Evolutionary conservation across 257 asterid genomes (phyloP), one percentile per base, ranked within the genome.

Genomic region (Solanum acaule): DNA sequence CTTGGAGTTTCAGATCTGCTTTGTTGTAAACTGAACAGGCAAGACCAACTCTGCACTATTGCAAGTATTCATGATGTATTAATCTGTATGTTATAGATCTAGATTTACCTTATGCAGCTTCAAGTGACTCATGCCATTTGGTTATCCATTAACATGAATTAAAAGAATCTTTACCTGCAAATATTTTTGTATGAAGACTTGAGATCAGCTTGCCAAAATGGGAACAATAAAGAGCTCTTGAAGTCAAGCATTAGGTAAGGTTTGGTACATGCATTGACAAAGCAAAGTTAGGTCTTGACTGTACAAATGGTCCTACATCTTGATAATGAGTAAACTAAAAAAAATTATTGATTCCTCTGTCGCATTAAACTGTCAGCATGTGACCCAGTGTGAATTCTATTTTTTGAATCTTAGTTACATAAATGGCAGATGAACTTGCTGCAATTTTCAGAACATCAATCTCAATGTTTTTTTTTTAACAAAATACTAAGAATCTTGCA

Each of bases 401-500:
- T 25, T 8, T 78, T 78, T 78, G 37, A 42, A 25, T 42, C 37
- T 78, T 78, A 78, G 63, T 42, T 40, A 40, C 63, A 78, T 44
- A 27, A 44, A 79, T 79, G 37, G 27, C 38, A 44, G 85, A 79
- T 79, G 67, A 79, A 46, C 40, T 79, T 16, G 25, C 85, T 44
- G 40, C 40, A 79, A 16, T 16, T 10, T 46, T 79, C 67, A 46
- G 65, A 44, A 46, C 40, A 44, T 27, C 65, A 79, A 79, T 44
- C 67, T 46, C 10, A 27, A 25, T 46, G 85, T 8, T 44, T 79
- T 27, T 25, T 79, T 2, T 52, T 52, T 18, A 18, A 67, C 61
- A 63, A 42, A 78, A 59, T 35, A 38, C n/a, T 31, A 38, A 85
- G 46, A 56, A 63, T 63, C 76, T 13, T 63, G 93, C 95, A 91